phyloP scores from a whole-genome alignment of 306 rosid genomes.

The Cicer cuneatum region DNA sequence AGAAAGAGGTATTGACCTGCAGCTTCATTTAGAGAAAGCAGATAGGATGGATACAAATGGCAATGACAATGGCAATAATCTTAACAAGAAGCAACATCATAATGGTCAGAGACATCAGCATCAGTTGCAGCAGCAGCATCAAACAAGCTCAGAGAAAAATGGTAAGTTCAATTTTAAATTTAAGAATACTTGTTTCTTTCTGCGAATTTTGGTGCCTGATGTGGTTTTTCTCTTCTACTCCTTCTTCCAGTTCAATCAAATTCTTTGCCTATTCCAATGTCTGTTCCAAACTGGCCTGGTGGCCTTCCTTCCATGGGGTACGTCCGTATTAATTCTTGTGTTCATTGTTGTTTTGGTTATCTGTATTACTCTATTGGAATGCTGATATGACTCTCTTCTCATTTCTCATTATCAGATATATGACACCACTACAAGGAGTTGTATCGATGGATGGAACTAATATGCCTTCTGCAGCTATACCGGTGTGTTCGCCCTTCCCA shows the following conservation, averaged over 20 bases:
- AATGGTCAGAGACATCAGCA: conserved; percentile 48
- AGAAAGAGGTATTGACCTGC: conserved; percentile 69
- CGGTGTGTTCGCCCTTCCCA: conserved; percentile 47
- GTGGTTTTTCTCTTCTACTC: conserved; percentile 26
- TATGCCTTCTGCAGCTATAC: conserved; percentile 75
- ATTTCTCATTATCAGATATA: conserved; percentile 69
- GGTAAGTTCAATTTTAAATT: conserved; percentile 50
- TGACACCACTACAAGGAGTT: conserved; percentile 92
- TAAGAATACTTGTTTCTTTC: too few species aligned
- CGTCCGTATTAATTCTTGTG: conserved; percentile 43
- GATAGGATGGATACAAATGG: conserved; percentile 62
- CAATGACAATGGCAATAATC: conserved; percentile 44
- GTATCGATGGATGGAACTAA: conserved; percentile 88
- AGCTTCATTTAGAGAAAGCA: conserved; percentile 76
- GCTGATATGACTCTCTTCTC: conserved; percentile 52
- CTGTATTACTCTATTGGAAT: conserved; percentile 2
- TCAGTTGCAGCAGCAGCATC: conserved; percentile 48
- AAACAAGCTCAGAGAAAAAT: conserved; percentile 56
- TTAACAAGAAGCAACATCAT: conserved; percentile 59
- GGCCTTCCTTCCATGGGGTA: conserved; percentile 96
- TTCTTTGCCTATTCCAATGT: conserved; percentile 73
- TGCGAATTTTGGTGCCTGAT: conserved; percentile 33
- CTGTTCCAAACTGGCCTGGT: conserved; percentile 85
- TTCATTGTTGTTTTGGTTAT: conserved; percentile 24
- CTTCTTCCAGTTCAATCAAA: conserved; percentile 60